These are phyloP conservation scores for Strobilomyces dryophilus DNA, from an alignment of 768 basidiomycete genomes.

Conservation along the genomic window DNA sequence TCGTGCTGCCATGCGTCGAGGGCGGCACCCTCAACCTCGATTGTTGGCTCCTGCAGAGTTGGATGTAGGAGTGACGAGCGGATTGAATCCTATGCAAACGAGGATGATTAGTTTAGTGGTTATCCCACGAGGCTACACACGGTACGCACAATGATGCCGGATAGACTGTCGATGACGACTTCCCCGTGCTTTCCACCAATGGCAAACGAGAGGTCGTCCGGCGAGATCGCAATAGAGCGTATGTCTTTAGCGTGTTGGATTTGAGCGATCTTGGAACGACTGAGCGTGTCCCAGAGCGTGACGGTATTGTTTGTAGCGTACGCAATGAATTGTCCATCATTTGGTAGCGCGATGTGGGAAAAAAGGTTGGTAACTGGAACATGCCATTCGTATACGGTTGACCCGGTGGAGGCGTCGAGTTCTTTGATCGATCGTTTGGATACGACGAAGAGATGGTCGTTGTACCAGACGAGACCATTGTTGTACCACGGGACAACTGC, in stretches of 20 bases:
- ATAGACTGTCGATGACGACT: not conserved
- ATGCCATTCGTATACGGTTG: no score
- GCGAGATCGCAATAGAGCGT: not conserved
- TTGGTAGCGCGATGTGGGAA: not conserved
- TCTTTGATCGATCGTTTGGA: no score
- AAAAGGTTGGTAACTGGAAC: not conserved
- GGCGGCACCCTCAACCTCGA: not conserved
- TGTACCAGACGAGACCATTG: no score
- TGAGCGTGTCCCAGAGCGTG: not conserved
- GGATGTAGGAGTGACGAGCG: not conserved
- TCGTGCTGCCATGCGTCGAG: not conserved
- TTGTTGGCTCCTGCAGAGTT: not conserved
- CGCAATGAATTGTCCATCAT: not conserved
- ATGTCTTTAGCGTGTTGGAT: not conserved
- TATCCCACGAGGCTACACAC: not conserved
- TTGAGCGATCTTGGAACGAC: not conserved
- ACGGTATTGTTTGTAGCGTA: not conserved
- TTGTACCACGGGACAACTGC: no score
- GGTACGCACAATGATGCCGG: not conserved
- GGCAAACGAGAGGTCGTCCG: not conserved
- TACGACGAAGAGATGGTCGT: no score
- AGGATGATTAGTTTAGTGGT: not conserved
- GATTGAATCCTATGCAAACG: not conserved
- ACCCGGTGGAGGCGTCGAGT: no score
- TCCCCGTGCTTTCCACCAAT: not conserved